A percentile compares a stretch with the other conserved stretches of the same genome.
Conservation (phyloP, 2,329 filamentous ascomycete genomes). For the Tolypocladium guangdongense region DNA sequence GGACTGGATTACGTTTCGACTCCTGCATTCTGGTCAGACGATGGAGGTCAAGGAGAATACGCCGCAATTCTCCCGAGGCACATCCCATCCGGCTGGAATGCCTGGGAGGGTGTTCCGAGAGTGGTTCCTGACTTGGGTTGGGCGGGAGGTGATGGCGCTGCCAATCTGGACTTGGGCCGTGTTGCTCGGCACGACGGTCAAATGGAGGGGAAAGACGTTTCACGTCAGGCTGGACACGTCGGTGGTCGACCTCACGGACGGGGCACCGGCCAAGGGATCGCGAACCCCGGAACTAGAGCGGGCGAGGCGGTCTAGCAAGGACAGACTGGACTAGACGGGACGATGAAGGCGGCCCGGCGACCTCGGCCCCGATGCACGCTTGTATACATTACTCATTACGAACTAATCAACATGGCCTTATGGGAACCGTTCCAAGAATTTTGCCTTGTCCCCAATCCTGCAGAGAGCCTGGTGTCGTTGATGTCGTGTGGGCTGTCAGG, state of each 20-base stretch:
- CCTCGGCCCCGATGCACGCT: neutral
- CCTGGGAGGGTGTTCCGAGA: constrained; percentile 47
- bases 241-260: constrained; percentile 37
- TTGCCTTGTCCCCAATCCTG: neutral
- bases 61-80: constrained; percentile 57
- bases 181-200: constrained; percentile 74
- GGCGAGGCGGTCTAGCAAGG: constrained; percentile 12
- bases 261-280: constrained; percentile 1
- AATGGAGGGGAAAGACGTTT: constrained; percentile 78
- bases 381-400: neutral
- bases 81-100: constrained; percentile 22
- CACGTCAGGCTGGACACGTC: constrained; percentile 75
- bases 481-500: neutral
- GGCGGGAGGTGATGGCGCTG: constrained; percentile 69
- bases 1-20: constrained; percentile 64
- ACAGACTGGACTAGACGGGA: constrained; percentile 12
- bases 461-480: neutral
- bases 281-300: constrained; percentile 11
- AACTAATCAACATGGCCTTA: neutral
- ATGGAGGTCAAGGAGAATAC: constrained; percentile 63
- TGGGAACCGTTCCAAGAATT: neutral
- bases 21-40: constrained; percentile 62
- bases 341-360: neutral
- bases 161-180: constrained; percentile 90
- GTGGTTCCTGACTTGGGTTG: constrained; percentile 78